A percentile compares a stretch with the other conserved stretches of the same genome.
These are phyloP conservation scores for Yamadazyma sp. DNA, from an alignment of 1,139 yeast genomes.

Conservation along the genomic window DNA sequence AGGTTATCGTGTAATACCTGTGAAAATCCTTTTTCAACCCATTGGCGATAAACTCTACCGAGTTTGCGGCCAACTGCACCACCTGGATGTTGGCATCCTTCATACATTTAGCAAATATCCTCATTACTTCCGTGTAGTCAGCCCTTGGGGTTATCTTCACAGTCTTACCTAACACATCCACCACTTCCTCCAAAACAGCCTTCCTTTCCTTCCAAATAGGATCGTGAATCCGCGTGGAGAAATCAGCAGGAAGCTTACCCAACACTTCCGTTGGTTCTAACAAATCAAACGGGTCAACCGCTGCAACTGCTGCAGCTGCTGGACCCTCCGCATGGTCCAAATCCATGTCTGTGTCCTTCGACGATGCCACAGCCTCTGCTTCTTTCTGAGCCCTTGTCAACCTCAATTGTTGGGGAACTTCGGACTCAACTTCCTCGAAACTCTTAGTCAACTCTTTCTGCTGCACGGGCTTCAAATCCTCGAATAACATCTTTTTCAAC, in stretches of 20 bases:
- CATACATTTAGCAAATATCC: conserved; percentile 67
- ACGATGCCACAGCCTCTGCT: conserved; percentile 15
- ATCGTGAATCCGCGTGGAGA: conserved; percentile 55
- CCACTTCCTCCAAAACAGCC: conserved; percentile 74
- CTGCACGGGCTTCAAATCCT: conserved; percentile 85
- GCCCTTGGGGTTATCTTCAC: conserved; percentile 31
- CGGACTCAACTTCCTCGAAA: conserved; percentile 54
- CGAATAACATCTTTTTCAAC: conserved; percentile 59
- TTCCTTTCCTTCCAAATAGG: conserved; percentile 91
- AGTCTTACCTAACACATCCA: conserved; percentile 53
- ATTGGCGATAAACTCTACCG: conserved; percentile 60
- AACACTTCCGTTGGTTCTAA: conserved; percentile 58
- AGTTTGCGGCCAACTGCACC: conserved; percentile 76
- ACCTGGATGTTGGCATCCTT: conserved; percentile 91
- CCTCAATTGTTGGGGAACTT: conserved; percentile 55
- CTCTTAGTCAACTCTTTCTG: conserved; percentile 80
- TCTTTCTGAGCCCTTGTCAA: conserved; percentile 51
- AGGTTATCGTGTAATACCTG: conserved; percentile 53
- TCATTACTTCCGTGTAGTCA: conserved; percentile 65
- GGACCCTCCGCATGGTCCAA: conserved; percentile 24
- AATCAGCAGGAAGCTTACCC: conserved; percentile 63
- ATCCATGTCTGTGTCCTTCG: conserved; percentile 9
- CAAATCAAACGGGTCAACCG: conserved; percentile 41
- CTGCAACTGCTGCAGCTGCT: conserved; percentile 8
- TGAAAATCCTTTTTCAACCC: conserved; percentile 63